phyloP scores from a whole-genome alignment of 371 early-diverging fungal genomes.

The Mucor indicus region DNA sequence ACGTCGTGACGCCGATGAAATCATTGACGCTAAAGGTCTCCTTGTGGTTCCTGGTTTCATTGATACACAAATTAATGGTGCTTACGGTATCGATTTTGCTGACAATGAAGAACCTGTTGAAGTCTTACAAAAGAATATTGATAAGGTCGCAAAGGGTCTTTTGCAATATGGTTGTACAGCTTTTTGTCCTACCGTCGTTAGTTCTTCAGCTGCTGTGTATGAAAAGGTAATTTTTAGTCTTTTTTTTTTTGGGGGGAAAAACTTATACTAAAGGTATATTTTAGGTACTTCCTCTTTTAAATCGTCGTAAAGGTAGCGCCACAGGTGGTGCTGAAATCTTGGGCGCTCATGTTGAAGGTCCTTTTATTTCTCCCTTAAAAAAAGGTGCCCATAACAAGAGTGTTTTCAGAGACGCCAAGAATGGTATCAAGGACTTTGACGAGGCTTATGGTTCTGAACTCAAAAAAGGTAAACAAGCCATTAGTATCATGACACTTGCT shows the following conservation, averaged over 20 bases:
- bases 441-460: conserved; percentile 66
- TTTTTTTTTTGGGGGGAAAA: too few species aligned
- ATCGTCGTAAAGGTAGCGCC: conserved; percentile 66
- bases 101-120: conserved; percentile 42
- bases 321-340: conserved; percentile 76
- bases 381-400: conserved; percentile 79
- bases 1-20: conserved; percentile 63
- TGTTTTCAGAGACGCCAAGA: conserved; percentile 62
- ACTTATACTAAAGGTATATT: too few species aligned
- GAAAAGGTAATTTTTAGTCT: conserved; percentile 62
- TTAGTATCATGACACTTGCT: conserved; percentile 76
- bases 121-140: conserved; percentile 48
- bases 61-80: conserved; percentile 85
- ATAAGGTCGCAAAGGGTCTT: conserved; percentile 72
- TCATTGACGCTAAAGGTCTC: conserved; percentile 73
- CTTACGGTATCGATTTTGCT: conserved; percentile 85
- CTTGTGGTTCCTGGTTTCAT: conserved; percentile 81
- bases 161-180: conserved; percentile 79
- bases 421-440: conserved; percentile 69
- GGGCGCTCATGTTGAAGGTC: conserved; percentile 85
- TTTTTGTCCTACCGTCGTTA: conserved; percentile 84
- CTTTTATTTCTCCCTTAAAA: conserved; percentile 64
- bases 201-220: conserved; percentile 73
- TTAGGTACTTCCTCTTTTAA: conserved; percentile 63
- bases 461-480: conserved; percentile 47